Evolutionary conservation across 2,329 filamentous ascomycete species (phyloP), one percentile per base, ranked within the genome.

Genomic region (Alternaria sp.): DNA sequence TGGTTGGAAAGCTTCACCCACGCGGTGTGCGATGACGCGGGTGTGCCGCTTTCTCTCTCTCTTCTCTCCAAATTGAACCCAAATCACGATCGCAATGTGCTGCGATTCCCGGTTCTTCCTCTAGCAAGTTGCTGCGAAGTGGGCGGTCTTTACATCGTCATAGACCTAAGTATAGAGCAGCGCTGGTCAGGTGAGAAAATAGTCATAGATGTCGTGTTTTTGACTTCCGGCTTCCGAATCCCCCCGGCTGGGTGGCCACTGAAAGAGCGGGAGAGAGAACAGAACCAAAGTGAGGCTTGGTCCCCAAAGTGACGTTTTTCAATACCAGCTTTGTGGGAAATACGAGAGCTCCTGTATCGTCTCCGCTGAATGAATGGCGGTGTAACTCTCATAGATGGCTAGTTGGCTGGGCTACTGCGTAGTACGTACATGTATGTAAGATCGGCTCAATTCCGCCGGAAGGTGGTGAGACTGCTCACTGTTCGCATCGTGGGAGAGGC

Each of bases 401-500:
- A 13, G 13, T 24, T 14, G 14, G n/a, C 17, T 7, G 11, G 28
- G 13, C 0, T 9, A 24, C 9, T 23, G 29, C 44, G 17, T 17
- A 17, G 17, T 17, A 17, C 17, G 17, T 17, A 17, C 17, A 6
- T 34, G 17, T 14, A 24, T 2, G 17, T 21, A 46, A 46, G 17
- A 46, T 33, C n/a, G 28, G 42, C 29, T 21, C 17, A 33, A 31
- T 21, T 17, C 28, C 2, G 29, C 28, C 4, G n/a, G 17, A 24
- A 24, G 17, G 13, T 14, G 29, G 21, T 46, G 8, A 46, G 23
- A 14, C 11, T 33, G 13, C 13, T 23, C 44, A 34, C 3, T 34
- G 44, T 46, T 7, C 29, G 44, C 44, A 34, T 34, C 44, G 44
- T 34, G 29, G 36, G n/a, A 42, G n/a, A 51, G 21, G 49, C 49